These are phyloP conservation scores for Cymbidium sinense DNA, from an alignment of 106 monocot genomes.

Conservation along the genomic window DNA sequence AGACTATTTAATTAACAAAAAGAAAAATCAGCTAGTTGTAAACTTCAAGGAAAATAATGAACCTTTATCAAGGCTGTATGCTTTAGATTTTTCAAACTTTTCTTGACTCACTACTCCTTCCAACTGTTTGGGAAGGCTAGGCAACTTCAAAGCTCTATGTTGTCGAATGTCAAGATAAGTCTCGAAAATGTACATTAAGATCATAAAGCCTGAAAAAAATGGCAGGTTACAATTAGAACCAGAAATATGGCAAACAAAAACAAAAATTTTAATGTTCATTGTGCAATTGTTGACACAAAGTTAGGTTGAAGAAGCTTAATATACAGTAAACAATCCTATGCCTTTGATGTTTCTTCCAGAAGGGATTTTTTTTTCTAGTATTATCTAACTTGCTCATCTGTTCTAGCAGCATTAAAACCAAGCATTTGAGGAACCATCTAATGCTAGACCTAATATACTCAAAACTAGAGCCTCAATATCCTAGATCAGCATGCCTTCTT, in stretches of 20 bases:
- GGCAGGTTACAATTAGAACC: not conserved
- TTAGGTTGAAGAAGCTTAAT: not conserved
- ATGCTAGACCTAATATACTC: too few relatives aligned
- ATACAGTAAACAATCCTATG: not conserved
- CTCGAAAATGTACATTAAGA: slow-evolving; percentile 85
- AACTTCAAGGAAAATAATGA: slow-evolving; percentile 4
- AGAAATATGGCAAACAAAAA: not conserved
- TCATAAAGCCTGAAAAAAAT: slow-evolving; percentile 76
- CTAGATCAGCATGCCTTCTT: not conserved
- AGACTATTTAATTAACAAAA: not conserved
- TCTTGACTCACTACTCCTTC: slow-evolving; percentile 73
- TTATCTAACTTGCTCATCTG: not conserved
- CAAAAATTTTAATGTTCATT: not conserved
- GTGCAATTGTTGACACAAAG: not conserved
- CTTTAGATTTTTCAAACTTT: slow-evolving; percentile 77
- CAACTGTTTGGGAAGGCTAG: slow-evolving; percentile 67
- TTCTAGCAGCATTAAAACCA: not conserved
- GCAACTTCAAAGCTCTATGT: slow-evolving; percentile 69
- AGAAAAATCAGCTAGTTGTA: not conserved
- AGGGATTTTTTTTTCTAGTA: not conserved
- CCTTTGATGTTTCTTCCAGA: not conserved
- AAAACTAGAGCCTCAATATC: not conserved
- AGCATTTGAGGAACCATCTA: not conserved
- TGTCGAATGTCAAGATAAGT: slow-evolving; percentile 90
- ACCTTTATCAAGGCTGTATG: slow-evolving; percentile 99